Evolutionary conservation across 163 green algal species (phyloP), one percentile per base, ranked within the genome.

Genomic region (Trebouxiophyceae sp.): DNA sequence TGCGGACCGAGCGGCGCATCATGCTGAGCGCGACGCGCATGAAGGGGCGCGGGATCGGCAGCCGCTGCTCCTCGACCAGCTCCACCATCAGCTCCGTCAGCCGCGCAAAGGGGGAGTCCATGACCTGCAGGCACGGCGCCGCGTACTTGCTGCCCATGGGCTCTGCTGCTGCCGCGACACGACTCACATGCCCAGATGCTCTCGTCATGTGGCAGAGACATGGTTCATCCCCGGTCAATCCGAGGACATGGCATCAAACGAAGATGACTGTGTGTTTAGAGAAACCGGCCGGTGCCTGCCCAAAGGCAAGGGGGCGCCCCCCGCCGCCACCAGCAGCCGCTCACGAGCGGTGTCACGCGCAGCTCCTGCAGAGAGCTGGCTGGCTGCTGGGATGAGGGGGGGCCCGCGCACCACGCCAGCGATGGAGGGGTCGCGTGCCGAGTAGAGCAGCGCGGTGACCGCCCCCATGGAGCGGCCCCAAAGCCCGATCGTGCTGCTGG

Each of bases 391-490:
- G 16, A 50, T 50, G 39, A 50, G 39, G 39, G 39, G 39, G 16
- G 8, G 12, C 39, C 8, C 39, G 39, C 39, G 69, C 59, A 92
- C 85, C 34, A 95, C 73, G 57, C 81, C 88, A 4, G 86, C 83
- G 24, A 95, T 81, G 33, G 66, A 77, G 20, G 84, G 83, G 66
- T 94, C 86, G 4, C 50, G 63, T 27, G 79, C 62, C 28, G 71
- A 76, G 78, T 95, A 96, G 46, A 97, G 67, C 62, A 98, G 73
- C 33, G 88, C 81, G 0, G 93, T 97, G 1, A 98, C 93, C 1
- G 92, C 93, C 0, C 93, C 93, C 93, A 98, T 98, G 44, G 81
- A 93, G 24, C 91, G 76, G 6, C 93, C 93, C 93, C 93, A 98
- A 58, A 98, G 76, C 3, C 79, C 93, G 33, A 98, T 88, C 20